phyloP scores from a whole-genome alignment of 1,284 basidiomycete species.

The Vanrija sp. region DNA sequence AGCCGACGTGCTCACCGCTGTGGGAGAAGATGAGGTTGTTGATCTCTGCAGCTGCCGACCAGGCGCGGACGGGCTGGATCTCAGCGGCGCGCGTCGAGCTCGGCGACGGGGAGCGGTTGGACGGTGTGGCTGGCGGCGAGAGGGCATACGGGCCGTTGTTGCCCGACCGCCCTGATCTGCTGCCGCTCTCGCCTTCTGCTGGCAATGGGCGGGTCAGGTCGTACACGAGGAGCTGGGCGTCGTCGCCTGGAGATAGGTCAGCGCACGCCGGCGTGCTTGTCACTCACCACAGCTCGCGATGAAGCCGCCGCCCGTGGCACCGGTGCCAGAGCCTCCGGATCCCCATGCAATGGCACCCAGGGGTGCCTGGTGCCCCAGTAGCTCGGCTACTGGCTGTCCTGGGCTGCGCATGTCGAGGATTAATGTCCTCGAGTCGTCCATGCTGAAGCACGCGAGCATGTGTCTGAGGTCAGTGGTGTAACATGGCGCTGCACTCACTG shows the following conservation, averaged over 20 bases:
- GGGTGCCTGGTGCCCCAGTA: slow-evolving; percentile 65
- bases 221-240: slow-evolving; percentile 85
- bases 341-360: slow-evolving; percentile 88
- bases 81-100: slow-evolving; percentile 27
- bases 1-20: slow-evolving; percentile 81
- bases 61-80: slow-evolving; percentile 77
- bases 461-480: slow-evolving; percentile 24
- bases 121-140: slow-evolving; percentile 53
- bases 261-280: neutral
- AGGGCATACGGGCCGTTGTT: slow-evolving; percentile 19
- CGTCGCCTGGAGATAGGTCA: slow-evolving; percentile 62
- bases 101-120: slow-evolving; percentile 59
- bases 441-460: slow-evolving; percentile 48
- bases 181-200: slow-evolving; percentile 8
- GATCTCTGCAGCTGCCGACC: slow-evolving; percentile 72
- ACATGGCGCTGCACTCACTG: slow-evolving; percentile 23
- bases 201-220: slow-evolving; percentile 58
- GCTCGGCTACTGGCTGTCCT: slow-evolving; percentile 85
- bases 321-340: slow-evolving; percentile 45
- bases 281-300: slow-evolving; percentile 73
- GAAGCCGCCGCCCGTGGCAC: slow-evolving; percentile 64
- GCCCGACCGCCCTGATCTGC: slow-evolving; percentile 10
- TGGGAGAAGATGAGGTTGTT: slow-evolving; percentile 74
- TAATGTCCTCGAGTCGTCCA: slow-evolving; percentile 80
- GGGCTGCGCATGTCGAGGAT: slow-evolving; percentile 92